Evolutionary conservation across 257 asterid genomes (phyloP).

Genomic region (Solanum chaucha): DNA sequence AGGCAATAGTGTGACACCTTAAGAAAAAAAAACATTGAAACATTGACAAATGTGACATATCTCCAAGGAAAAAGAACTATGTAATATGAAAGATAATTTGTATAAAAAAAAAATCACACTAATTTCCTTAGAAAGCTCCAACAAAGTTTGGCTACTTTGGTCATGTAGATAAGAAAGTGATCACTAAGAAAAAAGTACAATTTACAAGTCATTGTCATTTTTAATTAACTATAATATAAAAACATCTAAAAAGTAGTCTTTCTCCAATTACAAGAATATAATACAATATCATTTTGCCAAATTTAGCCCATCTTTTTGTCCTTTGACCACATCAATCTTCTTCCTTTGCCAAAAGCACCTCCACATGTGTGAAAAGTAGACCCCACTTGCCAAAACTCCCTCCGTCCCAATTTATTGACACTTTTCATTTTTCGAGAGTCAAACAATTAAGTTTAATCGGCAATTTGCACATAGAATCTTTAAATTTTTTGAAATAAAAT

Average conservation of each 20-base stretch:
- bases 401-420: no score
- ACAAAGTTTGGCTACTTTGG: background rate
- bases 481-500: no score
- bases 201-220: background rate
- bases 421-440: no score
- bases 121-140: background rate
- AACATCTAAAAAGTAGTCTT: background rate
- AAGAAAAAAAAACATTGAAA: background rate
- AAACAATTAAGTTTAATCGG: no score
- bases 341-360: background rate
- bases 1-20: background rate
- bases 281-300: background rate
- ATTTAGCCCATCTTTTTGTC: background rate
- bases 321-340: background rate
- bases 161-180: background rate
- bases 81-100: background rate
- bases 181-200: background rate
- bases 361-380: background rate
- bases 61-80: background rate
- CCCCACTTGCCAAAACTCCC: background rate
- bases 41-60: background rate
- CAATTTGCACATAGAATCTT: no score
- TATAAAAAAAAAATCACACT: background rate
- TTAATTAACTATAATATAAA: background rate
- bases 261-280: background rate